These are phyloP conservation scores for Magnolia kwangsiensis DNA, from an alignment of 164 flowering plant species.

Conservation along the genomic window DNA sequence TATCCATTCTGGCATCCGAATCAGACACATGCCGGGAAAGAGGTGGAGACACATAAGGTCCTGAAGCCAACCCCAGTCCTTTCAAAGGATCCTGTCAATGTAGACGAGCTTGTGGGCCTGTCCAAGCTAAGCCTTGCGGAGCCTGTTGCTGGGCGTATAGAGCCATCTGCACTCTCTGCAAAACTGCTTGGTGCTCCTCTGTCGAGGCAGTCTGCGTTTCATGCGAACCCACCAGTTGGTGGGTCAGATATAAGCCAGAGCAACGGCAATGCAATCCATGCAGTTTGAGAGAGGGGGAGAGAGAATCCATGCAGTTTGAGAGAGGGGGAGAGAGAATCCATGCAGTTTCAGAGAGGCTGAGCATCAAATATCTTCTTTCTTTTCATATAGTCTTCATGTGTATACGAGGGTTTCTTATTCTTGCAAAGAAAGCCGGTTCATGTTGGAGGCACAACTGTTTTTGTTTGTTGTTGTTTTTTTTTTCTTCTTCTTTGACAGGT, in stretches of 20 bases:
- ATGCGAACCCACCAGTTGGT: conserved; percentile 44
- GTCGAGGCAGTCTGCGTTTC: conserved; percentile 80
- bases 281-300: conserved; percentile 30
- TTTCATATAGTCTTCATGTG: conserved; percentile 4
- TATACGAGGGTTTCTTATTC: not conserved
- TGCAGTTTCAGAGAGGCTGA: not conserved
- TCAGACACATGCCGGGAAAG: conserved; percentile 10
- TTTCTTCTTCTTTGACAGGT: too few relatives aligned
- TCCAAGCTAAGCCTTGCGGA: conserved; percentile 71
- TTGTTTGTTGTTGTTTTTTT: not conserved
- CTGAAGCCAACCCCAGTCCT: conserved; percentile 64
- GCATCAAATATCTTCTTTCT: not conserved
- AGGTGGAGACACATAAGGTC: conserved; percentile 45
- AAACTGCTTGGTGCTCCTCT: conserved; percentile 47
- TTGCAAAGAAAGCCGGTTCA: not conserved
- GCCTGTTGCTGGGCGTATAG: conserved; percentile 23
- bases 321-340: not conserved
- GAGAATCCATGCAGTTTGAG: not conserved
- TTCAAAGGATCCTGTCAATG: conserved; percentile 65
- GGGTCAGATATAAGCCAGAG: conserved; percentile 38
- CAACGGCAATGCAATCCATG: conserved; percentile 42
- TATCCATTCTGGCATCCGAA: conserved; percentile 58
- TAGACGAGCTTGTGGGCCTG: conserved; percentile 79
- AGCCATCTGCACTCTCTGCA: conserved; percentile 49
- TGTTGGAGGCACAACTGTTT: not conserved